Conservation (phyloP, 176 grass and related monocot species). For the Bromus sterilis region DNA sequence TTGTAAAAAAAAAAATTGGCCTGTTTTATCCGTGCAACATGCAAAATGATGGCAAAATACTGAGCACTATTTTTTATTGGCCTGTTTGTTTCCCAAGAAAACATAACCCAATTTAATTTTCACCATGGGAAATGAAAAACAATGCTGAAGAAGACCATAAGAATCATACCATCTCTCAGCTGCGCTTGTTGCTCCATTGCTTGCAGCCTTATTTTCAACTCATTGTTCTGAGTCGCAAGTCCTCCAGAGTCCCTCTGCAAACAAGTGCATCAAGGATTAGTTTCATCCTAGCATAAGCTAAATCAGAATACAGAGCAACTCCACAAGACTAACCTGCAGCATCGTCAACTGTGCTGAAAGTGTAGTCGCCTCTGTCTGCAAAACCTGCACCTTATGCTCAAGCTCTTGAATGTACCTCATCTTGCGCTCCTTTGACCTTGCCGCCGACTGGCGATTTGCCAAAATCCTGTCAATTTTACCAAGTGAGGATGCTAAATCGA, state of each 20-base stretch:
- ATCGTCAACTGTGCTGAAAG: conserved; percentile 88
- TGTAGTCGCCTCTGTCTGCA: conserved; percentile 94
- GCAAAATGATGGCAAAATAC: not conserved
- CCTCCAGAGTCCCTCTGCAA: conserved; percentile 84
- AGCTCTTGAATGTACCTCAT: conserved; percentile 95
- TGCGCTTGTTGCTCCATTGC: conserved; percentile 96
- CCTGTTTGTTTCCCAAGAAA: not conserved
- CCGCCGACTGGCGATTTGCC: conserved; percentile 78
- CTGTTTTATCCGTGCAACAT: not conserved
- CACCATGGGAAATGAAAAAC: not conserved
- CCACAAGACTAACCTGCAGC: conserved; percentile 59
- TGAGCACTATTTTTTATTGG: not conserved
- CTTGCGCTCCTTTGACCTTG: conserved; percentile 96
- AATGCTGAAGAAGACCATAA: not conserved
- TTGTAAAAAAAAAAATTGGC: too few species aligned
- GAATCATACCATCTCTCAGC: conserved; percentile 82
- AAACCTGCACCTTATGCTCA: conserved; percentile 81
- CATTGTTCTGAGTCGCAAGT: conserved; percentile 79
- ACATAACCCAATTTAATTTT: not conserved
- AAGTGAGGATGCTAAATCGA: not conserved
- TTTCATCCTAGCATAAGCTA: not conserved
- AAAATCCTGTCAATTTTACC: conserved; percentile 48
- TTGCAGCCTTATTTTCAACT: conserved; percentile 87
- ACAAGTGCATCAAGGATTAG: conserved; percentile 1
- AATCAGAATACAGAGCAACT: conserved; percentile 7